Base-by-base conservation (phyloP, 371 early-diverging fungal species). In the Mucor mucedo region DNA sequence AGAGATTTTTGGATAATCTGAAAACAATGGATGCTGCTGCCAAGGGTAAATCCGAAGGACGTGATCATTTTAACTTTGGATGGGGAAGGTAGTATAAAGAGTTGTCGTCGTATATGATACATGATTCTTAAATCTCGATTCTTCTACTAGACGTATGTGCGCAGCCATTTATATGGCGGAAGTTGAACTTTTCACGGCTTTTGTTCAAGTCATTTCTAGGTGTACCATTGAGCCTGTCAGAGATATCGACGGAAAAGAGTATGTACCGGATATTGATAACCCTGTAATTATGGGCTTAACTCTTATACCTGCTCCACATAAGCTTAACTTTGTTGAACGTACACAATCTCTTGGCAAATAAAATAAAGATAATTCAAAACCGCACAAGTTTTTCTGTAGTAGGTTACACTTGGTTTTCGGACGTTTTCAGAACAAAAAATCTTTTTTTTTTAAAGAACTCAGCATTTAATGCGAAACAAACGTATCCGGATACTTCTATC, bases 1-100 rank as follows among this genome's bases (percentile, higher is more conserved):
- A 68, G 4, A 13, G 69, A 27, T 68, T 63, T 30, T 27, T 68
- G 29, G 55, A 50, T 9, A 58, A 54, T 33, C 27, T 29, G 5
- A 63, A 58, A 33, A 33, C 59, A 13, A 62, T 58, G 63, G 11
- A 47, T 11, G 54, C 60, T 7, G 52, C 63, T 8, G 56, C 69
- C 3, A 68, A 63, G 49, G 63, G 63, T 33, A 55, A 30, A 32
- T 33, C 49, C 6, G 47, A 63, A 29, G 52, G 60, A 1, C 44
- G 69, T n/a, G 63, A 68, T 50, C 59, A 59, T 11, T 68, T 38
- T 38, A 49, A 21, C 14, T 68, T 68, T 63, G 69, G 69, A 9
- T 68, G 69, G 69, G 69, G 69, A 55, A 68, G 59, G 59, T 59
- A 50, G 38, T 41, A 30, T n/a, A 27, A 50, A 30, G 10, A 28